A percentile compares a stretch with the other conserved stretches of the same genome.
These are phyloP conservation scores for Trametes maxima DNA, from an alignment of 768 basidiomycete genomes.

Conservation along the genomic window DNA sequence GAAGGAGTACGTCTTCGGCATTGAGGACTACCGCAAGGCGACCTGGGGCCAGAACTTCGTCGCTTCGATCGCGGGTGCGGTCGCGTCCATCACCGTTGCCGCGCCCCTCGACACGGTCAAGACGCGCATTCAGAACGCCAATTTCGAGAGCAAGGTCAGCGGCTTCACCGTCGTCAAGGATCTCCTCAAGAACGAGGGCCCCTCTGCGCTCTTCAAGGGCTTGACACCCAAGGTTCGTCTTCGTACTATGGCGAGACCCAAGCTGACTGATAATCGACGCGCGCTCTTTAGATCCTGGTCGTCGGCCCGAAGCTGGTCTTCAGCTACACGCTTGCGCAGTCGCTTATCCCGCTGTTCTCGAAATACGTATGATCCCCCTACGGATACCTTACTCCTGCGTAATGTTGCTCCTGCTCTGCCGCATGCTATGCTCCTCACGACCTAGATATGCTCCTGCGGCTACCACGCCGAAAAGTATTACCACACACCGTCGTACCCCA, in stretches of 20 bases:
- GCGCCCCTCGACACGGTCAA: constrained; percentile 96
- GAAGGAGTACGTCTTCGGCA: constrained; percentile 90
- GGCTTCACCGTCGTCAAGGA: constrained; percentile 85
- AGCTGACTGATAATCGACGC: constrained; percentile 21
- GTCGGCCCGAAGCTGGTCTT: constrained; percentile 98
- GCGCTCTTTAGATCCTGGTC: constrained; percentile 72
- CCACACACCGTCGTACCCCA: constrained; percentile 4
- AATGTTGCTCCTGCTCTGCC: not conserved
- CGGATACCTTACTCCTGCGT: not conserved
- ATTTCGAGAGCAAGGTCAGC: constrained; percentile 84
- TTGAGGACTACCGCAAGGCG: constrained; percentile 90
- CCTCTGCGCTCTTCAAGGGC: constrained; percentile 90
- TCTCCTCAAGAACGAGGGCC: constrained; percentile 84
- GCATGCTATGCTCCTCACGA: constrained; percentile 11
- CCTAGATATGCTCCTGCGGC: constrained; percentile 10
- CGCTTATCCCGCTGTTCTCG: constrained; percentile 89
- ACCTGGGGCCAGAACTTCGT: constrained; percentile 98
- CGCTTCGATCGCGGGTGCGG: constrained; percentile 90
- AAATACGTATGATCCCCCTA: constrained; percentile 64
- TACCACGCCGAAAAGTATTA: constrained; percentile 4
- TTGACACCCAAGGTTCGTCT: constrained; percentile 85
- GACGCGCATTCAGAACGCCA: constrained; percentile 97
- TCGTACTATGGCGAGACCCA: not conserved
- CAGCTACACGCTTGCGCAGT: constrained; percentile 96
- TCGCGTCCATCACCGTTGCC: constrained; percentile 93